A percentile compares a stretch with the other conserved stretches of the same genome.
These are phyloP conservation scores for Chytriomyces confervae DNA, from an alignment of 192 early-diverging fungal genomes.

Conservation along the genomic window DNA sequence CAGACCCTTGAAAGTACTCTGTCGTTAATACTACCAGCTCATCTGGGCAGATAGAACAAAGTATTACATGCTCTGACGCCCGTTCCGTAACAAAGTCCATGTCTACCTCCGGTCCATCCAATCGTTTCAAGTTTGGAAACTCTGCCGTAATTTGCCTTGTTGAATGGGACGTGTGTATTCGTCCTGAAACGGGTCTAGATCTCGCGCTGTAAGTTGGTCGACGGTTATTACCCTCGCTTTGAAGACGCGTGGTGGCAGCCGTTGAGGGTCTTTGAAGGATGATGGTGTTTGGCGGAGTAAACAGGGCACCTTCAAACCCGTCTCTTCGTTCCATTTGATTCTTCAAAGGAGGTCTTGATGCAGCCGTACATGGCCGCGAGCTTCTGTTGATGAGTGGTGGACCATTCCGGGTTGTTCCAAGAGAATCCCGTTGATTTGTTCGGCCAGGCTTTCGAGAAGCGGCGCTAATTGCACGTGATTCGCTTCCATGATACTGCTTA, in stretches of 20 bases:
- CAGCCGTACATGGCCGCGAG: too few relatives aligned
- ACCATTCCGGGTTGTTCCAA: not conserved
- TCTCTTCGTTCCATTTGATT: too few relatives aligned
- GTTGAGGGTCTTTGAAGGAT: too few relatives aligned
- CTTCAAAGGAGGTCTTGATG: too few relatives aligned
- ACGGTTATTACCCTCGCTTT: too few relatives aligned
- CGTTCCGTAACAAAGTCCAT: not conserved
- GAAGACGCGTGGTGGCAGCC: too few relatives aligned
- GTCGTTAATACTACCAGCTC: not conserved
- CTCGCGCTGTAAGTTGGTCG: too few relatives aligned
- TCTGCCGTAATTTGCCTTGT: not conserved
- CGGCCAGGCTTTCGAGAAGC: too few relatives aligned
- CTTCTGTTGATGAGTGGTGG: too few relatives aligned
- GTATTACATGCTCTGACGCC: not conserved
- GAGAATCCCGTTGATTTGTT: not conserved
- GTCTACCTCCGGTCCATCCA: not conserved
- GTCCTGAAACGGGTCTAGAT: not conserved
- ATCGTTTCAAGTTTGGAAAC: not conserved
- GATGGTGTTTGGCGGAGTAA: too few relatives aligned
- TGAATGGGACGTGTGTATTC: conserved; percentile 10
- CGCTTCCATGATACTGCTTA: not conserved
- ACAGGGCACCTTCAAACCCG: too few relatives aligned
- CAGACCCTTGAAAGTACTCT: not conserved
- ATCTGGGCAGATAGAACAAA: not conserved
- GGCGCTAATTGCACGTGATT: too few relatives aligned